Evolutionary conservation across 306 rosid genomes (phyloP), one percentile per base, ranked within the genome.

Genomic region (Cucumis melo): DNA sequence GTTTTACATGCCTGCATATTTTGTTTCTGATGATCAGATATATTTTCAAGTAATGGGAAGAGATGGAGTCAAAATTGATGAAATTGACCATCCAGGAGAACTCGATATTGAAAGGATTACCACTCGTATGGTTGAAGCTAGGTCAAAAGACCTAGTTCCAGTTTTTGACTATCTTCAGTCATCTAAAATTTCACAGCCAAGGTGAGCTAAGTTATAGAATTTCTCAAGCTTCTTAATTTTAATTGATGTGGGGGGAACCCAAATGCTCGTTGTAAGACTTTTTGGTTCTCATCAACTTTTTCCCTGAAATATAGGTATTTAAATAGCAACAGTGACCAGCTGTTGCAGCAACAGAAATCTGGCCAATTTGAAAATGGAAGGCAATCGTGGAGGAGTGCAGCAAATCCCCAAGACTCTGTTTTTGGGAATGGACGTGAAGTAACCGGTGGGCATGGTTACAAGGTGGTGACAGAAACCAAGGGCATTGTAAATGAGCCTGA

Each of bases 91-190:
- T 78, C 79, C 80, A 2, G 97, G 97, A 21, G 99, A 92, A 84
- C 65, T 85, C 44, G 98, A 92, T 87, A 85, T 92, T 1, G 99
- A 95, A 85, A 88, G 88, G 79, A 85, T 92, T 54, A 87, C 90
- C 7, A 88, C 96, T 58, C 81, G 81, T 77, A 86, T 78, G 84
- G 80, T 90, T 76, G 92, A 90, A 86, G 92, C 92, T 68, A 86
- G 98, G 82, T 81, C 97, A 39, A 95, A 88, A 83, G 80, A 81
- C 84, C 82, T 92, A 78, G 82, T 95, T 84, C 99, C 99, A 8
- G 85, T 90, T 82, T 87, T 82, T 74, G 91, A 94, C 85, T 82
- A 86, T 84, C 66, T 87, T 73, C 90, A 84, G 77, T 66, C 79
- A 55, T 83, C 92, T 44, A 89, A 79, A 81, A 51, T 78, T 64